phyloP scores from a whole-genome alignment of 2,329 filamentous ascomycete genomes.

The Penicillium sp. region DNA sequence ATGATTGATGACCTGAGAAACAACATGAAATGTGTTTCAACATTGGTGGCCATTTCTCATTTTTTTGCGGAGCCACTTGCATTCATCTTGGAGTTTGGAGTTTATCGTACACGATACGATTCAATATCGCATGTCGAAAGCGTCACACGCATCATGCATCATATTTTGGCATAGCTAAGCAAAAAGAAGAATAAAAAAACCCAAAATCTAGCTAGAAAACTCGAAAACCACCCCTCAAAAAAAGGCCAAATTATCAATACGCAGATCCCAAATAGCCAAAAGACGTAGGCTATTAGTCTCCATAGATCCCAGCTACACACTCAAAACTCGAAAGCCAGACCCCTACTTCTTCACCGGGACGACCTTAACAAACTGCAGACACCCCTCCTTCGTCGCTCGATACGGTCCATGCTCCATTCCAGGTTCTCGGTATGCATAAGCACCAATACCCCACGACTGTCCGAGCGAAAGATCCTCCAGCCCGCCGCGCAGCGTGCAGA shows the following conservation, averaged over 20 bases:
- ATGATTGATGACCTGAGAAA: slow-evolving; percentile 6
- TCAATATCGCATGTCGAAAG: background rate
- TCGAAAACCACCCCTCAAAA: background rate
- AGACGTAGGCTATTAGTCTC: background rate
- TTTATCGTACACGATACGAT: background rate
- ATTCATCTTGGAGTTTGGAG: background rate
- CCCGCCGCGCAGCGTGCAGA: slow-evolving; percentile 40
- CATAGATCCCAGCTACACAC: background rate
- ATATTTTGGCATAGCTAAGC: background rate
- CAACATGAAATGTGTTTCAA: background rate
- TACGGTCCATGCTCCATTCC: slow-evolving; percentile 46
- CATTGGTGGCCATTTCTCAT: background rate
- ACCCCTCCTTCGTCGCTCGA: slow-evolving; percentile 34
- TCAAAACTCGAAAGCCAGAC: background rate
- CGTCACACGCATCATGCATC: background rate
- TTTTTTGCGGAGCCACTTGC: background rate
- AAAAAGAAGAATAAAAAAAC: background rate
- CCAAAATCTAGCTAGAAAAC: background rate
- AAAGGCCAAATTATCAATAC: background rate
- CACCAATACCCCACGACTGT: slow-evolving; percentile 35
- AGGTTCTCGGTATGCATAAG: slow-evolving; percentile 44
- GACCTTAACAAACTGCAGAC: slow-evolving; percentile 37
- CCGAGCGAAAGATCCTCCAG: slow-evolving; percentile 35
- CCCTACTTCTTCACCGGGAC: background rate
- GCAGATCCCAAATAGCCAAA: background rate